Evolutionary conservation across 305 asterid species (phyloP).

Genomic region (Euphrasia arctica): DNA sequence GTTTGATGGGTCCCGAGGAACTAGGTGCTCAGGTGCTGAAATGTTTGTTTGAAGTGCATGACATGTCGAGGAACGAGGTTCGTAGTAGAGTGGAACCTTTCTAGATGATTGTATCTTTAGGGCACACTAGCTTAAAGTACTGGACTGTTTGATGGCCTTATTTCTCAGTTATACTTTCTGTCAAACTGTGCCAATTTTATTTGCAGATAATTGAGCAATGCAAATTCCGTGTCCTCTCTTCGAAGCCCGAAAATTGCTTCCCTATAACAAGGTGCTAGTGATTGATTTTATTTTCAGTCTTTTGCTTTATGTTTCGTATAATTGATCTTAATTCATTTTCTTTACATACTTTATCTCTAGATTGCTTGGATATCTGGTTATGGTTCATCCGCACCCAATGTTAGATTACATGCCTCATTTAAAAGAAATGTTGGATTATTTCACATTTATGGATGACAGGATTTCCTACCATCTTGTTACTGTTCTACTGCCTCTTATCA

Average conservation of each 20-base stretch:
- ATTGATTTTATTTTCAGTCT: constrained; percentile 22
- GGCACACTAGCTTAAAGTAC: constrained; percentile 20
- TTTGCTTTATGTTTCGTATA: constrained; percentile 25
- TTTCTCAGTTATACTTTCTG: neutral
- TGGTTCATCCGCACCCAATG: constrained; percentile 65
- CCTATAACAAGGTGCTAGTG: constrained; percentile 50
- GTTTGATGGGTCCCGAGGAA: constrained; percentile 62
- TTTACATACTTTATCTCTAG: constrained; percentile 30
- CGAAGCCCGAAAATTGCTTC: constrained; percentile 66
- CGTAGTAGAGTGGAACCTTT: constrained; percentile 22
- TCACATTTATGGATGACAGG: constrained; percentile 58
- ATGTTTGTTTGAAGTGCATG: constrained; percentile 82
- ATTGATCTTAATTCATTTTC: constrained; percentile 21
- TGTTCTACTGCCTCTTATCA: constrained; percentile 65
- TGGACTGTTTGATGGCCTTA: constrained; percentile 5
- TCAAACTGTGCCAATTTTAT: constrained; percentile 21
- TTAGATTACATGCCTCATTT: constrained; percentile 64
- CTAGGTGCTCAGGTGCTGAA: constrained; percentile 72
- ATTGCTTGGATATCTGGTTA: constrained; percentile 58
- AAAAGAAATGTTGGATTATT: constrained; percentile 88
- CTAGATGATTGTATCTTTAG: neutral
- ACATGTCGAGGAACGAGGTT: constrained; percentile 85
- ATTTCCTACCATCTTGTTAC: constrained; percentile 58
- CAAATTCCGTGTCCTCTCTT: constrained; percentile 70
- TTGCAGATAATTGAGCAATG: constrained; percentile 84